These are phyloP conservation scores for Ehretia macrophylla DNA, from an alignment of 257 asterid genomes.

Conservation along the genomic window DNA sequence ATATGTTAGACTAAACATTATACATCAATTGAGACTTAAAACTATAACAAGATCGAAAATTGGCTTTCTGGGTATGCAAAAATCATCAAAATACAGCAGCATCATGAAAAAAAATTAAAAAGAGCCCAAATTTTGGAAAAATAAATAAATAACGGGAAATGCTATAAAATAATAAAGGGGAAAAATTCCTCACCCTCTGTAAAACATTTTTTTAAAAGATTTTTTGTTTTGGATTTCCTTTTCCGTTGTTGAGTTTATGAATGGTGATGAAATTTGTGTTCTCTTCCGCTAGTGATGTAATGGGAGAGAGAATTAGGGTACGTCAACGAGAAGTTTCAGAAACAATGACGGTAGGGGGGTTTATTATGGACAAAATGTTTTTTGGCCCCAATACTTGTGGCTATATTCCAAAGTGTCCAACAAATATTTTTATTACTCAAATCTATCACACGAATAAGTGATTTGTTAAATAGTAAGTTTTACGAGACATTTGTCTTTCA, in stretches of 20 bases:
- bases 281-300: background rate
- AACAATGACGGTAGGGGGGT: background rate
- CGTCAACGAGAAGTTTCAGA: background rate
- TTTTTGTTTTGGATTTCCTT: background rate
- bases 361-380: background rate
- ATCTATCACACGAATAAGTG: too few relatives aligned
- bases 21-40: too few relatives aligned
- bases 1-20: too few relatives aligned
- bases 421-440: too few relatives aligned
- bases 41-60: background rate
- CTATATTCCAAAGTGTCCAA: background rate
- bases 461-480: too few relatives aligned
- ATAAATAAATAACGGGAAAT: background rate
- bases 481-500: too few relatives aligned
- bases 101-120: background rate
- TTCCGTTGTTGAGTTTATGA: background rate
- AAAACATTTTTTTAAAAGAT: constrained; percentile 24
- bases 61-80: background rate
- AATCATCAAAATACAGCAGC: background rate
- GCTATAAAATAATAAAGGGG: background rate
- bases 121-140: too few relatives aligned
- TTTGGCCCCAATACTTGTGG: background rate
- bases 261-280: too few relatives aligned
- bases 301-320: background rate
- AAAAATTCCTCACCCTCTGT: constrained; percentile 25